phyloP scores from a whole-genome alignment of 169 alveolate genomes.

The Cryptosporidium ryanae region DNA sequence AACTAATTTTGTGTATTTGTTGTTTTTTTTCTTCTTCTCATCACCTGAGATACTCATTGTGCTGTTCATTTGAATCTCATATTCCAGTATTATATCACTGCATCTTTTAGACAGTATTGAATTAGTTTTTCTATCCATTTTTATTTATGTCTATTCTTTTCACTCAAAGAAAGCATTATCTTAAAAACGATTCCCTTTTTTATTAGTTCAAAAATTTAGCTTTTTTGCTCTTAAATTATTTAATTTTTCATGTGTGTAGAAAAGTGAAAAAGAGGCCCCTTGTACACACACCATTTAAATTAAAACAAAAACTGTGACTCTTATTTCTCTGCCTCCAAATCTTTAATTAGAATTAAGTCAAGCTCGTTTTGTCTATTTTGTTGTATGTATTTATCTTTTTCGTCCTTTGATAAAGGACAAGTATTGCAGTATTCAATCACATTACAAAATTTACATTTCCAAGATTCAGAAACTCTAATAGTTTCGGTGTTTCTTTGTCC shows the following conservation, averaged over 20 bases:
- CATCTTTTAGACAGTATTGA: slow-evolving; percentile 36
- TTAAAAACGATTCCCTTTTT: not conserved
- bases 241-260: not conserved
- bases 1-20: not conserved
- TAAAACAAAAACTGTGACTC: not conserved
- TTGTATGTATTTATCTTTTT: slow-evolving; percentile 31
- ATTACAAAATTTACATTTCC: slow-evolving; percentile 69
- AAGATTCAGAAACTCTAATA: slow-evolving; percentile 32
- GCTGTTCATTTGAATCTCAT: slow-evolving; percentile 10
- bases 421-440: slow-evolving; percentile 51
- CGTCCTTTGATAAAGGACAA: slow-evolving; percentile 43
- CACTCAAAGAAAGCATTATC: not conserved
- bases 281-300: not conserved
- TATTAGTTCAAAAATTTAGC: not conserved
- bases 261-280: not conserved
- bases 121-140: no score
- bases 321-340: slow-evolving; percentile 4
- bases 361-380: slow-evolving; percentile 38
- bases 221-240: not conserved
- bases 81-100: slow-evolving; percentile 46
- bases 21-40: not conserved
- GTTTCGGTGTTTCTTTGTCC: slow-evolving; percentile 51
- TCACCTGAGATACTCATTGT: not conserved
- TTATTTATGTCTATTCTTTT: not conserved
- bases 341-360: slow-evolving; percentile 37